These are phyloP conservation scores for Schizosaccharomyces cryophilus DNA, from an alignment of 805 yeast species.

Conservation along the genomic window DNA sequence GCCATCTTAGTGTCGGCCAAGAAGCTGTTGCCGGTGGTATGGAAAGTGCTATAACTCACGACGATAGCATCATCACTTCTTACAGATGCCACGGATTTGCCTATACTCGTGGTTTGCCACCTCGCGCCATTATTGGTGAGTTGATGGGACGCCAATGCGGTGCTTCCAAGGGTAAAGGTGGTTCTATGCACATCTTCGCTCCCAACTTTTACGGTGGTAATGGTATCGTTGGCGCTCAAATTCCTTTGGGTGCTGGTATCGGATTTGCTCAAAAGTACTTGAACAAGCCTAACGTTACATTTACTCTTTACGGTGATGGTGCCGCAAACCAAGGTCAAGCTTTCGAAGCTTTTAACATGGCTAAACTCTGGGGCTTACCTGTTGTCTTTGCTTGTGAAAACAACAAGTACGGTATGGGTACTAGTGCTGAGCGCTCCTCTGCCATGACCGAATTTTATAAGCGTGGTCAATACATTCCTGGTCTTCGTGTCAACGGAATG, in stretches of 20 bases:
- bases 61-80: constrained; percentile 82
- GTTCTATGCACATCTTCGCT: constrained; percentile 97
- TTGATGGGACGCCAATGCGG: constrained; percentile 91
- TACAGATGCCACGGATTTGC: constrained; percentile 99
- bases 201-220: constrained; percentile 95
- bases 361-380: constrained; percentile 93
- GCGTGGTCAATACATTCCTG: constrained; percentile 98
- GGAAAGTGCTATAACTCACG: constrained; percentile 67
- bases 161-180: constrained; percentile 88
- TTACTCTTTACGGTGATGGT: constrained; percentile 93
- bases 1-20: constrained; percentile 94
- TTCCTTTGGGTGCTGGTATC: constrained; percentile 90
- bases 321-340: constrained; percentile 99
- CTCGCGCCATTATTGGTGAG: constrained; percentile 76
- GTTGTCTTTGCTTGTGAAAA: constrained; percentile 90
- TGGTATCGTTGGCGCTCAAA: constrained; percentile 99
- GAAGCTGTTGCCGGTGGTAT: constrained; percentile 98
- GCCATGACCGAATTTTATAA: constrained; percentile 91
- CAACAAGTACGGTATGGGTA: constrained; percentile 99
- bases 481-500: constrained; percentile 96
- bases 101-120: constrained; percentile 84
- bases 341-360: constrained; percentile 95
- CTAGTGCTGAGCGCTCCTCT: constrained; percentile 87
- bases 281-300: constrained; percentile 53
- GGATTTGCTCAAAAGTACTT: constrained; percentile 96